phyloP scores from a whole-genome alignment of 2,329 filamentous ascomycete genomes.

The Colletotrichum camelliae region DNA sequence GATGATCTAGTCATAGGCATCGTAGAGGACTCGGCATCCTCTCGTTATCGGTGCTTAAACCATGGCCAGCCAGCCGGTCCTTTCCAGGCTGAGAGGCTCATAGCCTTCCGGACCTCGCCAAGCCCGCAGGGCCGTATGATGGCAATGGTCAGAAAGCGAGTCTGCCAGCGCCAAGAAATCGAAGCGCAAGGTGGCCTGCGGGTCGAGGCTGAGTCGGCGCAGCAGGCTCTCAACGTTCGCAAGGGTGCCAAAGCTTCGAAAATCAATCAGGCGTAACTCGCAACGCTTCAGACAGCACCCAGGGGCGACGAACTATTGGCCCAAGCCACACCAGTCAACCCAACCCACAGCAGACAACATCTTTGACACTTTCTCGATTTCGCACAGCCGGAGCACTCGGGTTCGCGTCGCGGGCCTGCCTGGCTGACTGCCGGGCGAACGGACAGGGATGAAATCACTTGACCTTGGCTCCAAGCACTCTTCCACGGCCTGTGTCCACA shows the following conservation, averaged over 20 bases:
- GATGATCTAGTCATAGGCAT: neutral
- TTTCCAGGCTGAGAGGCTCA: neutral
- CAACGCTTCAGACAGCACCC: neutral
- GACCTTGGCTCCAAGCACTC: neutral
- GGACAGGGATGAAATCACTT: neutral
- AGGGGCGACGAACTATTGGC: neutral
- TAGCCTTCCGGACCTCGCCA: neutral
- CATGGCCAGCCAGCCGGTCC: neutral
- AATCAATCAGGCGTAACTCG: neutral
- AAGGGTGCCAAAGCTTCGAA: neutral
- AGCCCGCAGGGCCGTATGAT: neutral
- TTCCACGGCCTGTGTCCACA: neutral
- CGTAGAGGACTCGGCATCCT: neutral
- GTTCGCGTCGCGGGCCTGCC: neutral
- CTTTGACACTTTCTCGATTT: neutral
- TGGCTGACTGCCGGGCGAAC: neutral
- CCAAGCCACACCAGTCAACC: neutral
- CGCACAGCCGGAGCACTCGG: conserved; percentile 15
- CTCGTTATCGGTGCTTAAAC: neutral
- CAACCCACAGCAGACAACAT: neutral
- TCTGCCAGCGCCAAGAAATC: neutral
- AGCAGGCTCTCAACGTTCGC: neutral
- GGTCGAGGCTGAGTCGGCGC: conserved; percentile 13
- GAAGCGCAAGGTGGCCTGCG: neutral
- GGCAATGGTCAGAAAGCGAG: neutral